phyloP scores from a whole-genome alignment of 306 rosid genomes.

The Pachyrhizus erosus region DNA sequence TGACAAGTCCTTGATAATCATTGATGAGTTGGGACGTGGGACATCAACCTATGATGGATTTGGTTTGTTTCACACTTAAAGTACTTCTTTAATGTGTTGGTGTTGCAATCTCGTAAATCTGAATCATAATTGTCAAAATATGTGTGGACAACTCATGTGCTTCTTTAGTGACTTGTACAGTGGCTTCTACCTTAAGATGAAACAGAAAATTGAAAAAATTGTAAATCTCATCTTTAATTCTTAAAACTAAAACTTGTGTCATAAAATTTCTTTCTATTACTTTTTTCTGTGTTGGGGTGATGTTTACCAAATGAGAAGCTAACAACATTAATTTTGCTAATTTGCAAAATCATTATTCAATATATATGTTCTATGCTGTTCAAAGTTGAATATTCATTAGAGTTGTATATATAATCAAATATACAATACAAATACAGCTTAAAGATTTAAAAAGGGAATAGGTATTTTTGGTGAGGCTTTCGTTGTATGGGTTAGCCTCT shows the following conservation, averaged over 20 bases:
- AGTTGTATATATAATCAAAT: not conserved
- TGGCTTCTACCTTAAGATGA: conserved; percentile 18
- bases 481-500: conserved; percentile 2
- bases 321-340: not conserved
- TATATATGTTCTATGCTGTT: not conserved
- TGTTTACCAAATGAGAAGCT: not conserved
- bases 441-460: not conserved
- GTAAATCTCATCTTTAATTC: not conserved
- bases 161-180: conserved; percentile 6
- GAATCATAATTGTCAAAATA: conserved; percentile 25
- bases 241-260: not conserved
- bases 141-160: conserved; percentile 21
- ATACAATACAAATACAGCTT: conserved; percentile 1
- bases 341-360: not conserved
- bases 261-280: not conserved
- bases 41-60: conserved; percentile 99
- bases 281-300: not conserved
- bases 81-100: conserved; percentile 37
- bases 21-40: conserved; percentile 98
- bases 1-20: conserved; percentile 88
- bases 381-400: not conserved
- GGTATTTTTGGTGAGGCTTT: not conserved
- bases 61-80: conserved; percentile 66
- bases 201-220: not conserved
- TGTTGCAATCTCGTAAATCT: conserved; percentile 25